Percentiles rank a stretch among this genome's conserved stretches.
These are phyloP conservation scores for Stylosanthes scabra DNA, from an alignment of 331 rosid genomes.

Conservation along the genomic window DNA sequence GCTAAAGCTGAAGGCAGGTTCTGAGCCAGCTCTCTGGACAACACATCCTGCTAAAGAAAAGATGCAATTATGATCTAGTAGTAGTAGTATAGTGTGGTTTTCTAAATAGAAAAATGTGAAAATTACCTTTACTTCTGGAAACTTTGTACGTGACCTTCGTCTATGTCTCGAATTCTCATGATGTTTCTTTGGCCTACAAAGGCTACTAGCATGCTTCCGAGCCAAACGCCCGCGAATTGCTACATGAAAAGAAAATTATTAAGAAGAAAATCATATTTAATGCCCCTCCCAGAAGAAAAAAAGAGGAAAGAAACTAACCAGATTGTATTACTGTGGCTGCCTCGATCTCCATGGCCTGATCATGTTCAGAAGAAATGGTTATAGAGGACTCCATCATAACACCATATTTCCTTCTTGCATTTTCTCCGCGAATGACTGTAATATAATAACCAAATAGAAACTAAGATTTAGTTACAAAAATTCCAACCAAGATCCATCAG, in stretches of 20 bases:
- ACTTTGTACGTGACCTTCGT: slow-evolving; percentile 51
- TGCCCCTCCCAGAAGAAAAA: not conserved
- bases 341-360: slow-evolving; percentile 40
- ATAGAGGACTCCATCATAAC: slow-evolving; percentile 46
- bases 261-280: slow-evolving; percentile 39
- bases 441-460: slow-evolving; percentile 29
- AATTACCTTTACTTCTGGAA: slow-evolving; percentile 63
- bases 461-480: not conserved
- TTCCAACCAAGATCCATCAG: slow-evolving; percentile 11
- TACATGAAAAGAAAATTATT: slow-evolving; percentile 39
- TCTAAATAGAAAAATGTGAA: slow-evolving; percentile 4
- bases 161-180: slow-evolving; percentile 47
- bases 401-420: slow-evolving; percentile 55
- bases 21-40: slow-evolving; percentile 45
- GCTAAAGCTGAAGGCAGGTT: slow-evolving; percentile 60
- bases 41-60: slow-evolving; percentile 44
- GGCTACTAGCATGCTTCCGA: slow-evolving; percentile 51
- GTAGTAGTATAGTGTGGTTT: slow-evolving; percentile 6
- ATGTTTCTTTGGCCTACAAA: slow-evolving; percentile 39
- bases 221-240: slow-evolving; percentile 74
- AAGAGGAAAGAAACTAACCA: slow-evolving; percentile 50
- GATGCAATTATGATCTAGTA: slow-evolving; percentile 19
- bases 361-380: slow-evolving; percentile 52
- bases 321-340: slow-evolving; percentile 67
- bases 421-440: slow-evolving; percentile 83